Percentiles rank a stretch among this genome's conserved stretches.
phyloP scores from a whole-genome alignment of 345 rosid genomes.

The Jatropha curcas region DNA sequence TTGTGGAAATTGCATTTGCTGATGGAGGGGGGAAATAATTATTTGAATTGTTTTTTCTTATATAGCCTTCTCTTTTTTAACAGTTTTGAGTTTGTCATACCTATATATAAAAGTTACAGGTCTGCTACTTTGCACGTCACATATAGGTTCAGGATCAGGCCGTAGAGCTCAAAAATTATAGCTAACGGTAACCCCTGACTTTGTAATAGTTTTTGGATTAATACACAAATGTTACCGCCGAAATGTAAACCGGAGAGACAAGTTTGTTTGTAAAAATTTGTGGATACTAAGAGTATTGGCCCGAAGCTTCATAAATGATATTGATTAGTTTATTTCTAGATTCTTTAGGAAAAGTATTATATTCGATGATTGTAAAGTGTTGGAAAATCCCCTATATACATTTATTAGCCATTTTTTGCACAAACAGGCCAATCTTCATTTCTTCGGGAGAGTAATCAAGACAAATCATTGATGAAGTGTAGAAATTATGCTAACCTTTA shows the following conservation, averaged over 20 bases:
- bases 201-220: too few species aligned
- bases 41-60: background rate
- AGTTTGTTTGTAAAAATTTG: background rate
- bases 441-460: background rate
- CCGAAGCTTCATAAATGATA: background rate
- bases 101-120: background rate
- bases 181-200: too few species aligned
- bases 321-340: background rate
- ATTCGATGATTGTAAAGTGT: background rate
- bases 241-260: background rate
- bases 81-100: background rate
- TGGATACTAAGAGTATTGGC: background rate
- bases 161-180: too few species aligned
- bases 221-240: background rate
- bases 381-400: too few species aligned
- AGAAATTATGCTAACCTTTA: too few species aligned
- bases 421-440: too few species aligned
- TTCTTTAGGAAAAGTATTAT: too few species aligned
- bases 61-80: background rate
- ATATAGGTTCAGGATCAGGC: background rate
- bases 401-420: too few species aligned
- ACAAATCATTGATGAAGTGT: too few species aligned
- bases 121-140: background rate
- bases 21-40: conserved; percentile 3
- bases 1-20: conserved; percentile 18